Base-by-base conservation (phyloP, 805 yeast species). In the Phaffomyces opuntiae region DNA sequence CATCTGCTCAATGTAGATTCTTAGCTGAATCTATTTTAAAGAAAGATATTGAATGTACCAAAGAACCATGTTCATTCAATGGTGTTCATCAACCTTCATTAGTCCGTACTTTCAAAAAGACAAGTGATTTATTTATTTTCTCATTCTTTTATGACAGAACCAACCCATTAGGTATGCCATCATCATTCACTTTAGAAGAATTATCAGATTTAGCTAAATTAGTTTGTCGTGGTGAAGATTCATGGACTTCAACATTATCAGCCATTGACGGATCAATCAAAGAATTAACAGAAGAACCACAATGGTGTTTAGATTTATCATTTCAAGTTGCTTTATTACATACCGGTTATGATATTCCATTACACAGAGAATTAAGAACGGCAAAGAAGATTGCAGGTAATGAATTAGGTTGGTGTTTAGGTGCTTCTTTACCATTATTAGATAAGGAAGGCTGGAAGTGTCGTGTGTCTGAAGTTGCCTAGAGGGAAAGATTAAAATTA, bases 321-420 rank as follows among this genome's bases (percentile, higher is more conserved):
- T 93, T 87, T 76, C 90, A 91, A 77, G 81, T 86, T 13, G 81
- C 97, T 2, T 69, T 93, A 63, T 72, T 93, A 53, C 96, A 90
- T 66, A 83, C 90, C n/a, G 99, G 99, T 38, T 93, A 93, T 66
- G 97, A 91, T 56, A 88, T 93, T 53, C 96, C 97, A 50, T 75
- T 87, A 48, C 72, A 75, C 53, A 81, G 98, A 64, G 97, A 91
- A 66, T 79, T 93, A 55, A 86, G 79, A 65, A 93, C 96, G 7
- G 98, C 97, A 9, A 81, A 88, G 71, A 89, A 80, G 62, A 87
- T 93, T 56, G 84, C 81, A 43, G 80, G 81, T 60, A 89, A 87
- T 58, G 99, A 93, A 69, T 74, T 93, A 43, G 99, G 99, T 32
- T 93, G 99, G 99, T 93, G 98, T 72, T 73, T 93, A 46, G 99